Evolutionary conservation across 2,329 filamentous ascomycete genomes (phyloP), one percentile per base, ranked within the genome.

Genomic region (Chalara sp.): DNA sequence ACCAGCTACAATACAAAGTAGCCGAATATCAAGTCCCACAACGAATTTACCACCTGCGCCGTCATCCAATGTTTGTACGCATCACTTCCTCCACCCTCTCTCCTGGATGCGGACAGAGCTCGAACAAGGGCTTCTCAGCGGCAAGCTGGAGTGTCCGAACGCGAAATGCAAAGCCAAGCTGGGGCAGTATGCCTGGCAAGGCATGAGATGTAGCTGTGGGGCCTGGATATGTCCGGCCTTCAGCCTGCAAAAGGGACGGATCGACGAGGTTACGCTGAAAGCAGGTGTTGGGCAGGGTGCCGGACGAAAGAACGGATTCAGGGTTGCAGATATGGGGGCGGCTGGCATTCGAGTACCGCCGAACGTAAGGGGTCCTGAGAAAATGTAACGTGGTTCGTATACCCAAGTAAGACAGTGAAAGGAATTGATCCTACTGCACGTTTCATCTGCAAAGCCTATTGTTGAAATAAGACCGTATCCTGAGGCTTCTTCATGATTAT

Each of bases 131-230:
- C 81, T 84, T 54, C 76, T 97, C 29, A 88, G 91, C 53, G 93
- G 93, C 29, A 83, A 92, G 7, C 75, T 99, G 32, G 80, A 83
- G 52, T 99, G 93, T 63, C 92, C 93, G 7, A 87, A 84, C 59
- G 53, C 66, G 6, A 86, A 85, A 63, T 99, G 93, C 68, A 81
- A 80, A 44, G 83, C 87, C 40, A 89, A 89, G 48, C 81, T 97
- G 45, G 93, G 93, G 39, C 87, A 93, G 61, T 99, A 96, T 65
- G 87, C 92, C 48, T 99, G 93, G 93, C 89, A 95, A 67, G 93
- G 93, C 11, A 86, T 96, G 76, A 84, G 83, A 66, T 99, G 93
- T 71, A 93, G 83, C 64, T 99, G 93, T 68, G 83, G 86, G 37
- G 82, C 85, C 55, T 97, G 93, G 92, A 78, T 96, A 28, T 87